These are phyloP conservation scores for Podila clonocystis DNA, from an alignment of 192 early-diverging fungal genomes.

Conservation along the genomic window DNA sequence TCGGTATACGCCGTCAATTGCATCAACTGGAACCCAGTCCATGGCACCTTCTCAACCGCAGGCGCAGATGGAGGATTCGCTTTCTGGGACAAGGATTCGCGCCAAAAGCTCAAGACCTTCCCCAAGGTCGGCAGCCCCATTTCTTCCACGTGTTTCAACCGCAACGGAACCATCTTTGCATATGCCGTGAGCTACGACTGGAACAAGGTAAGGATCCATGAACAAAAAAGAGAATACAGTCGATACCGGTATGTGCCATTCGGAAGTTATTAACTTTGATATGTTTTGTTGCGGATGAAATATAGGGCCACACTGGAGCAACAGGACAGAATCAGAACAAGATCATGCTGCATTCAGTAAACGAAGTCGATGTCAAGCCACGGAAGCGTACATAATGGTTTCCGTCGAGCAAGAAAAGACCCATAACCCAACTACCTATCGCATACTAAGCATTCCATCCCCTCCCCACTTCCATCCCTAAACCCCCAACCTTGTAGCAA, in stretches of 20 bases:
- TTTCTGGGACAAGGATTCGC: constrained; percentile 97
- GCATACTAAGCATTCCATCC: no score
- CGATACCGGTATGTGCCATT: constrained; percentile 6
- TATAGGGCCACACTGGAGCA: constrained; percentile 60
- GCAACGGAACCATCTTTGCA: constrained; percentile 88
- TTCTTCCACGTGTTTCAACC: constrained; percentile 77
- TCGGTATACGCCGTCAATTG: constrained; percentile 76
- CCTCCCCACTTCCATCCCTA: no score
- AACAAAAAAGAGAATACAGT: constrained; percentile 24
- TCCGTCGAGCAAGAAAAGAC: no score
- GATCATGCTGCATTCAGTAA: constrained; percentile 82
- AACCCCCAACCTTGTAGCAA: no score
- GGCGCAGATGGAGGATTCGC: constrained; percentile 87
- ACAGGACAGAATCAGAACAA: constrained; percentile 68
- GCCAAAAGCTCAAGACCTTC: constrained; percentile 84
- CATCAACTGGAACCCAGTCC: constrained; percentile 81
- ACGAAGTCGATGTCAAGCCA: constrained; percentile 86
- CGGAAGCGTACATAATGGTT: constrained; percentile 43
- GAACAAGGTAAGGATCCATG: constrained; percentile 61
- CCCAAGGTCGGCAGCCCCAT: constrained; percentile 73
- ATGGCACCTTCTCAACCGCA: constrained; percentile 90
- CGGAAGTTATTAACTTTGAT: neutral
- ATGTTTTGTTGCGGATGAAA: constrained; percentile 56
- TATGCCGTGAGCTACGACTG: constrained; percentile 93
- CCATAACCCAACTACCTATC: no score